These are phyloP conservation scores for Plasmodium gallinaceum DNA, from an alignment of 169 alveolate genomes.

Conservation along the genomic window DNA sequence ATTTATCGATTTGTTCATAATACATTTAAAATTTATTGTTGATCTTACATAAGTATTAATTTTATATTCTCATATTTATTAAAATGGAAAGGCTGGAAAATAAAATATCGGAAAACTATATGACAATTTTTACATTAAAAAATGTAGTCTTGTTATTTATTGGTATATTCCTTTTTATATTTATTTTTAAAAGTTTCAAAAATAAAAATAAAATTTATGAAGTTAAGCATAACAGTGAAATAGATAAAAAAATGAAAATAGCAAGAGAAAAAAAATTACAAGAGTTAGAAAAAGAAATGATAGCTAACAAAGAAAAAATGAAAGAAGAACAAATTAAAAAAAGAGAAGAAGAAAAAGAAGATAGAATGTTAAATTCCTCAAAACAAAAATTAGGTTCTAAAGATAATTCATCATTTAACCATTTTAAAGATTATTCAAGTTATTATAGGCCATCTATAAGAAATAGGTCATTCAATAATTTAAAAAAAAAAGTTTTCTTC, in stretches of 20 bases:
- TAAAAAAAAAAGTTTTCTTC: neutral
- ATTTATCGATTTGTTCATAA: too few relatives aligned
- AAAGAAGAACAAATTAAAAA: conserved; percentile 42
- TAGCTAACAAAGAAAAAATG: conserved; percentile 54
- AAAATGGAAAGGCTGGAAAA: conserved; percentile 52
- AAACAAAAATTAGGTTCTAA: conserved; percentile 49
- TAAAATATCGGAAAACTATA: conserved; percentile 9
- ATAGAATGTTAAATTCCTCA: conserved; percentile 22
- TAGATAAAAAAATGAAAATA: conserved; percentile 57
- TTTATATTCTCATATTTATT: neutral
- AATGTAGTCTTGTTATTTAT: conserved; percentile 25
- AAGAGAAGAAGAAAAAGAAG: conserved; percentile 34
- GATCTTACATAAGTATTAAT: too few relatives aligned
- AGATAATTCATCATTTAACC: conserved; percentile 58
- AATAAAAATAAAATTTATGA: conserved; percentile 33
- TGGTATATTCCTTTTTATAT: conserved; percentile 12
- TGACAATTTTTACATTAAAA: conserved; percentile 18
- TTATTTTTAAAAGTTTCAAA: conserved; percentile 38
- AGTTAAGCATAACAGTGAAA: conserved; percentile 37
- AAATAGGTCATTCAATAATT: conserved; percentile 29
- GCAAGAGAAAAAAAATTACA: conserved; percentile 64
- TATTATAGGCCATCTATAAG: conserved; percentile 74
- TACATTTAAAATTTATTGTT: too few relatives aligned
- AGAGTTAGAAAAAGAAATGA: conserved; percentile 71
- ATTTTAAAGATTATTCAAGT: conserved; percentile 63